These are phyloP conservation scores for Cyberlindnera euphorbiae DNA, from an alignment of 805 yeast genomes.

Conservation along the genomic window DNA sequence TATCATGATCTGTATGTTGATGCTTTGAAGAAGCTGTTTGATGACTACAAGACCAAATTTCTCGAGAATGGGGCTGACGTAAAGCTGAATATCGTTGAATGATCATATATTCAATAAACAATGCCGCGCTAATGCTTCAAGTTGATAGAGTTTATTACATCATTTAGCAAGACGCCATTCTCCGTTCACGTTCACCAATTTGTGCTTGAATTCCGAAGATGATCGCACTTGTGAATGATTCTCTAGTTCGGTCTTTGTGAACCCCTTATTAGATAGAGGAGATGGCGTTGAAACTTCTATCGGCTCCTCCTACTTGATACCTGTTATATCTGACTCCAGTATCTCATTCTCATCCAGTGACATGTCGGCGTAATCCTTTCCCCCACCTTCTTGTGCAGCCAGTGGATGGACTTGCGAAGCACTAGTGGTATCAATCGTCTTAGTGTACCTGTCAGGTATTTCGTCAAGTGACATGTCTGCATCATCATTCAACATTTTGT, in stretches of 20 bases:
- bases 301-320: conserved; percentile 10
- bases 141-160: too few species aligned
- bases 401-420: too few species aligned
- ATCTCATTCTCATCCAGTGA: conserved; percentile 9
- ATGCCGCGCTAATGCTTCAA: too few species aligned
- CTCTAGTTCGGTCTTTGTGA: too few species aligned
- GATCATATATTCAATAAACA: too few species aligned
- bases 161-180: conserved; percentile 9
- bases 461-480: conserved; percentile 16
- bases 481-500: conserved; percentile 16
- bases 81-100: conserved; percentile 22
- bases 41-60: conserved; percentile 56
- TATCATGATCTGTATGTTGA: conserved; percentile 70
- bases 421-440: too few species aligned
- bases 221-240: too few species aligned
- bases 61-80: conserved; percentile 14
- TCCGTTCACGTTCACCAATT: conserved; percentile 14
- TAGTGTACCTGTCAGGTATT: conserved; percentile 4
- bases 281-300: conserved; percentile 8
- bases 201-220: conserved; percentile 15
- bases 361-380: conserved; percentile 7
- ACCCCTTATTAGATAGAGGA: conserved; percentile 3
- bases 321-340: conserved; percentile 5
- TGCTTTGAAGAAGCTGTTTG: conserved; percentile 58
- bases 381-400: neutral